Conservation (phyloP, 139 green algal genomes). For the Astrephomene gubernaculifera region DNA sequence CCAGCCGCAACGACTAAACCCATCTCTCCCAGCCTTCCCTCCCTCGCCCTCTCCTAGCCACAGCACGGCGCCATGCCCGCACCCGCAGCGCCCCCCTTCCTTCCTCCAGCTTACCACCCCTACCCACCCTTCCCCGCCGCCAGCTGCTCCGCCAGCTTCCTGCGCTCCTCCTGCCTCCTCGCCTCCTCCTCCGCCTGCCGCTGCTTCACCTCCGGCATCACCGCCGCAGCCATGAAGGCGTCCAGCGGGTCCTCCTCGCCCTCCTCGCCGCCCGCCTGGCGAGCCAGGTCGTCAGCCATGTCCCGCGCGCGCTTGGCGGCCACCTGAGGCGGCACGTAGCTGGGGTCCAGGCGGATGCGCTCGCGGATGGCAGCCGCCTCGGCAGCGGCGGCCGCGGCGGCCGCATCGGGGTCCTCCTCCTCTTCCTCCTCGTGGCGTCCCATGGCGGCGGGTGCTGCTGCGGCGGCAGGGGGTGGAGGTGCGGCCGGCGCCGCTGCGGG, state of each 20-base stretch:
- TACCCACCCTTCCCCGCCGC: conserved; percentile 51
- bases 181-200: conserved; percentile 68
- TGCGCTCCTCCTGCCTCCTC: conserved; percentile 63
- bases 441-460: not conserved
- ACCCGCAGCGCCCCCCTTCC: not conserved
- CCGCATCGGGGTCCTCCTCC: conserved; percentile 81
- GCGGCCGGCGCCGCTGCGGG: conserved; percentile 8
- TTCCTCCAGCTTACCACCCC: not conserved
- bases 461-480: not conserved
- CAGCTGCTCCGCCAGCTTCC: conserved; percentile 56
- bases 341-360: conserved; percentile 11
- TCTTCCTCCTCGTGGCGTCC: not conserved
- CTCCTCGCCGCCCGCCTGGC: conserved; percentile 51
- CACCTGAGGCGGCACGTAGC: conserved; percentile 29
- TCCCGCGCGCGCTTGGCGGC: conserved; percentile 24
- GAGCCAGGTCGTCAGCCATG: conserved; percentile 20
- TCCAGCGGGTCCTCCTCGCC: conserved; percentile 87
- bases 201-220: conserved; percentile 69
- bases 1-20: no score
- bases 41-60: not conserved
- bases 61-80: not conserved
- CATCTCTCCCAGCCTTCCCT: not conserved
- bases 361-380: conserved; percentile 13
- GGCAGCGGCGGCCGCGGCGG: conserved; percentile 76
- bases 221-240: conserved; percentile 87